Evolutionary conservation across 331 rosid genomes (phyloP).

Genomic region (Malus hybrid): DNA sequence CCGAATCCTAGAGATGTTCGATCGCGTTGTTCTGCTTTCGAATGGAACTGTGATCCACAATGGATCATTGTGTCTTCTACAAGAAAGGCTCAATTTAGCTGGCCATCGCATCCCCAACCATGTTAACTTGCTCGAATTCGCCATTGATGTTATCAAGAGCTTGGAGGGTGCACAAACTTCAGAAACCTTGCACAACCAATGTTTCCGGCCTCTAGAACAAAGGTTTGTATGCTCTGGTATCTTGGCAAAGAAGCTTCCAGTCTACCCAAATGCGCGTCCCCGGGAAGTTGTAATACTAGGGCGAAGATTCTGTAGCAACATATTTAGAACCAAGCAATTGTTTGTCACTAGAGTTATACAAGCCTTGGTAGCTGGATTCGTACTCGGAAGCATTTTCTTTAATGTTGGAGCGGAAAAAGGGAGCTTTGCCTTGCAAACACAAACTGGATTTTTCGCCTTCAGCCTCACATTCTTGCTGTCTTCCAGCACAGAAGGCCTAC

Average conservation of each 20-base stretch:
- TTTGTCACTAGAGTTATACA: constrained; percentile 71
- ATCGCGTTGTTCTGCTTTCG: constrained; percentile 61
- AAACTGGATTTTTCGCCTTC: constrained; percentile 43
- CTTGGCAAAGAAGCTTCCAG: constrained; percentile 28
- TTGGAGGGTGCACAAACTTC: constrained; percentile 43
- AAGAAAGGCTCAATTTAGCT: constrained; percentile 51
- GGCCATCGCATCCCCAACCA: constrained; percentile 60
- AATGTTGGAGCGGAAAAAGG: constrained; percentile 23
- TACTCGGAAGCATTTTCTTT: constrained; percentile 38
- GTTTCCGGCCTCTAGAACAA: constrained; percentile 8
- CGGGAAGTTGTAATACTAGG: constrained; percentile 73
- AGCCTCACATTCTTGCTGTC: constrained; percentile 51
- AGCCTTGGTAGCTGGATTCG: constrained; percentile 64
- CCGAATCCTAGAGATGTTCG: constrained; percentile 67
- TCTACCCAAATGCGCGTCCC: constrained; percentile 42
- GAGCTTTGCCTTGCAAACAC: constrained; percentile 22
- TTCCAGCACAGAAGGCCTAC: constrained; percentile 45
- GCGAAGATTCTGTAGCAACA: constrained; percentile 72
- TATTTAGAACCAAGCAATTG: constrained; percentile 83
- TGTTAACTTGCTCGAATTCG: constrained; percentile 78
- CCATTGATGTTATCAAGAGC: constrained; percentile 64
- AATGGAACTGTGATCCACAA: constrained; percentile 66
- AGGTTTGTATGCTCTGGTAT: constrained; percentile 17
- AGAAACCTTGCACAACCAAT: constrained; percentile 33
- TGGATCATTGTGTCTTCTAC: constrained; percentile 68